phyloP scores from a whole-genome alignment of 495 filamentous ascomycete species.

The Tuber borchii region DNA sequence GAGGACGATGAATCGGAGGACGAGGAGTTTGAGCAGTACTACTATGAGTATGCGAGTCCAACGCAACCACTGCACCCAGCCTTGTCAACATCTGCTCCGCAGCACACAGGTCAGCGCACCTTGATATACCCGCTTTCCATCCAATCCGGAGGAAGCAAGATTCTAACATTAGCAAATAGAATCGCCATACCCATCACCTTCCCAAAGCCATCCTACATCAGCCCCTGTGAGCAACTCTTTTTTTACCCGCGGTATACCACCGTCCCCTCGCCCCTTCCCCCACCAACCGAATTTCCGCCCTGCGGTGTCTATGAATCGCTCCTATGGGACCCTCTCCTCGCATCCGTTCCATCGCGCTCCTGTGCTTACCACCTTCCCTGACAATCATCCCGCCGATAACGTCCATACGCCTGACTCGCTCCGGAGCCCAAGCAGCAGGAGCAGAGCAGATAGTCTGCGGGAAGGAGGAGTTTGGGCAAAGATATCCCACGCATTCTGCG shows the following conservation, averaged over 20 bases:
- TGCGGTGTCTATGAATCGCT: slow-evolving; percentile 38
- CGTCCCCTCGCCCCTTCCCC: slow-evolving; percentile 19
- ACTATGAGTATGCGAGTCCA: slow-evolving; percentile 40
- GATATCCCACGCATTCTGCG: slow-evolving; percentile 26
- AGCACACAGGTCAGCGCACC: slow-evolving; percentile 24
- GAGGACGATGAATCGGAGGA: slow-evolving; percentile 32
- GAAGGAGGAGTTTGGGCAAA: slow-evolving; percentile 22
- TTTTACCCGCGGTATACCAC: slow-evolving; percentile 30
- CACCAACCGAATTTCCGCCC: slow-evolving; percentile 39
- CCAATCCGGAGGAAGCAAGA: neutral
- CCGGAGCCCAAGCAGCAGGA: slow-evolving; percentile 25
- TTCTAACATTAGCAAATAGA: slow-evolving; percentile 6
- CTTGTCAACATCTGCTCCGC: slow-evolving; percentile 33
- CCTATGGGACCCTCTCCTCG: slow-evolving; percentile 36
- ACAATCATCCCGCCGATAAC: slow-evolving; percentile 20
- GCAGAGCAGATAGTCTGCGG: slow-evolving; percentile 10
- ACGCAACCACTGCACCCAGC: slow-evolving; percentile 38
- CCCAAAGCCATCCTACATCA: slow-evolving; percentile 29
- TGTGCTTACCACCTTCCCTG: slow-evolving; percentile 21
- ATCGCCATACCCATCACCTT: slow-evolving; percentile 23
- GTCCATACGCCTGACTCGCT: slow-evolving; percentile 31
- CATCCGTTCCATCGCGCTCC: slow-evolving; percentile 41
- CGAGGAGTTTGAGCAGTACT: slow-evolving; percentile 24
- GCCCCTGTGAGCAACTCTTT: slow-evolving; percentile 33
- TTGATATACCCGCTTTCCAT: slow-evolving; percentile 3